These are phyloP conservation scores for Euphrasia arctica DNA, from an alignment of 305 asterid genomes.

Conservation along the genomic window DNA sequence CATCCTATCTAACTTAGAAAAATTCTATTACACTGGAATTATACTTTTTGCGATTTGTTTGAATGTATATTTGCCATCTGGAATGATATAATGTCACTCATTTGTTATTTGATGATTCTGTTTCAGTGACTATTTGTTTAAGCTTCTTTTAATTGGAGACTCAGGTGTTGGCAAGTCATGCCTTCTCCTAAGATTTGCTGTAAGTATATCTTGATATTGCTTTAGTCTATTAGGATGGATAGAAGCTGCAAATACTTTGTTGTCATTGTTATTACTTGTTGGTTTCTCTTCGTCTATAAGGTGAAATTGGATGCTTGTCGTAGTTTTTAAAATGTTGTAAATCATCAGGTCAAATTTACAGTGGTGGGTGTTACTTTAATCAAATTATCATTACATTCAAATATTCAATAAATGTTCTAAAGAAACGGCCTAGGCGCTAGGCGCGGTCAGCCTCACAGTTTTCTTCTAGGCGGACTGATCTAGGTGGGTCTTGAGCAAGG, in stretches of 20 bases:
- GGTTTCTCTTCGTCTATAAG: neutral
- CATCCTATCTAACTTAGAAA: neutral
- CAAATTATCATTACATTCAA: neutral
- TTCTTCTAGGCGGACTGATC: too few relatives aligned
- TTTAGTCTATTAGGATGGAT: neutral
- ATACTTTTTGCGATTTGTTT: neutral
- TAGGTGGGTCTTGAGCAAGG: too few relatives aligned
- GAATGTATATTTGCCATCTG: slow-evolving; percentile 4
- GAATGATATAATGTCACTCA: slow-evolving; percentile 16
- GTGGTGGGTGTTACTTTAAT: too few relatives aligned
- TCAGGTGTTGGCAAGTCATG: slow-evolving; percentile 67
- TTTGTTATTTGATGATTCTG: slow-evolving; percentile 17
- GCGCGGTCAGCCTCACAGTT: too few relatives aligned
- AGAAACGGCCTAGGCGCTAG: too few relatives aligned
- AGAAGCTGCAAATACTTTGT: neutral
- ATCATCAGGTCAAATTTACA: neutral
- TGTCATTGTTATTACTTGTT: slow-evolving; percentile 6
- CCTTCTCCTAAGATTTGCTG: slow-evolving; percentile 62
- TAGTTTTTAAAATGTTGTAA: neutral
- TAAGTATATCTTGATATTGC: slow-evolving; percentile 25
- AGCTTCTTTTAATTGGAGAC: slow-evolving; percentile 58
- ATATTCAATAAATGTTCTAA: too few relatives aligned
- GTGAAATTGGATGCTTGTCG: neutral
- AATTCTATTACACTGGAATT: neutral
- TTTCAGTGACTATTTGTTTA: slow-evolving; percentile 58